phyloP scores from a whole-genome alignment of 345 rosid genomes.

The Gossypium ekmanianum region DNA sequence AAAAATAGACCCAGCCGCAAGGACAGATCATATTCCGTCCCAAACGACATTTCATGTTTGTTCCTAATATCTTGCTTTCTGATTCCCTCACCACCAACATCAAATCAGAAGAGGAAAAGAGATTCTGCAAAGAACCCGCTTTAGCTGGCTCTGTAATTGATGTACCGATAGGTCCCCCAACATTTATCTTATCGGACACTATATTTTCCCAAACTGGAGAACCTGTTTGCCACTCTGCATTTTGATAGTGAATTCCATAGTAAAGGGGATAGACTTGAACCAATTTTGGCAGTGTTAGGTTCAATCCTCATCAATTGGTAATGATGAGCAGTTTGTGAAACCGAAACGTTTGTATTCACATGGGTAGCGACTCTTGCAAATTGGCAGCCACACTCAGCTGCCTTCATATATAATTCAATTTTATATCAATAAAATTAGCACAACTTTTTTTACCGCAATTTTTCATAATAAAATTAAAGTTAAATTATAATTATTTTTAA shows the following conservation, averaged over 20 bases:
- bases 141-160: conserved; percentile 35
- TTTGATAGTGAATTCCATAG: conserved; percentile 45
- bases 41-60: too few relatives aligned
- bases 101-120: too few relatives aligned
- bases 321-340: conserved; percentile 25
- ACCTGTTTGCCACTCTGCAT: conserved; percentile 32
- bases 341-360: conserved; percentile 19
- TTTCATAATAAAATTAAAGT: too few relatives aligned
- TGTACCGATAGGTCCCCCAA: conserved; percentile 67
- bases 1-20: too few relatives aligned
- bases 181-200: conserved; percentile 34
- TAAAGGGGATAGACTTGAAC: conserved; percentile 72
- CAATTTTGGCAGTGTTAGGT: conserved; percentile 27
- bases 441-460: too few relatives aligned
- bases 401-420: too few relatives aligned
- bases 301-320: conserved; percentile 36
- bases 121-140: not conserved
- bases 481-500: too few relatives aligned
- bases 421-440: too few relatives aligned
- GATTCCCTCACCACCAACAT: too few relatives aligned
- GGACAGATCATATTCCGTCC: too few relatives aligned
- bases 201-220: conserved; percentile 33
- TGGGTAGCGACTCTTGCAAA: conserved; percentile 25
- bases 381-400: conserved; percentile 29
- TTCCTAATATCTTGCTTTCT: too few relatives aligned